Conservation (phyloP, 148 eudicot species). For the Rhododendron henanense region DNA sequence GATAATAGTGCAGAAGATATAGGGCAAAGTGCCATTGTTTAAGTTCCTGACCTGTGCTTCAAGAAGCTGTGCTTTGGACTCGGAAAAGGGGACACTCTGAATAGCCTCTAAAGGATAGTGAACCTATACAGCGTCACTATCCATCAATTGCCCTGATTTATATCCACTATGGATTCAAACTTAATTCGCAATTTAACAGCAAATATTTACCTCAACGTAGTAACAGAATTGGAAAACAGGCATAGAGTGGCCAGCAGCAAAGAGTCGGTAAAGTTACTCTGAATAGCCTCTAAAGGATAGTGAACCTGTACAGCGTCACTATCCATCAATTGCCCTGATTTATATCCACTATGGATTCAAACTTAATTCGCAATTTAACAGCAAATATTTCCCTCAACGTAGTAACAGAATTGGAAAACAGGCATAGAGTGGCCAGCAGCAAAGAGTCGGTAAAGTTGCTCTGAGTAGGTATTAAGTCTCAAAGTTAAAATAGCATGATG, state of each 20-base stretch:
- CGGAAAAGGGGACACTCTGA: conserved; percentile 27
- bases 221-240: background rate
- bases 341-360: background rate
- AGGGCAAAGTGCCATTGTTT: background rate
- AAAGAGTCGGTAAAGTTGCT: background rate
- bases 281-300: conserved; percentile 4
- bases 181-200: background rate
- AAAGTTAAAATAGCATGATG: background rate
- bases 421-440: background rate
- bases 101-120: conserved; percentile 4
- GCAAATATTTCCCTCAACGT: background rate
- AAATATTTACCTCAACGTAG: background rate
- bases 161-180: background rate
- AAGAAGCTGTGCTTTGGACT: conserved; percentile 75
- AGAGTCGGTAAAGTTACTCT: background rate
- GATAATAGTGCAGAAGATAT: background rate
- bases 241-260: background rate
- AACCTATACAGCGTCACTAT: background rate
- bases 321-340: background rate
- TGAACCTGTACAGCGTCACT: background rate
- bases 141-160: background rate
- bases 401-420: background rate
- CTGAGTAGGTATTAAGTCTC: background rate
- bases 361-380: background rate
- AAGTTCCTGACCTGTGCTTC: conserved; percentile 65